phyloP scores from a whole-genome alignment of 345 rosid species.

The Dipteronia dyeriana region DNA sequence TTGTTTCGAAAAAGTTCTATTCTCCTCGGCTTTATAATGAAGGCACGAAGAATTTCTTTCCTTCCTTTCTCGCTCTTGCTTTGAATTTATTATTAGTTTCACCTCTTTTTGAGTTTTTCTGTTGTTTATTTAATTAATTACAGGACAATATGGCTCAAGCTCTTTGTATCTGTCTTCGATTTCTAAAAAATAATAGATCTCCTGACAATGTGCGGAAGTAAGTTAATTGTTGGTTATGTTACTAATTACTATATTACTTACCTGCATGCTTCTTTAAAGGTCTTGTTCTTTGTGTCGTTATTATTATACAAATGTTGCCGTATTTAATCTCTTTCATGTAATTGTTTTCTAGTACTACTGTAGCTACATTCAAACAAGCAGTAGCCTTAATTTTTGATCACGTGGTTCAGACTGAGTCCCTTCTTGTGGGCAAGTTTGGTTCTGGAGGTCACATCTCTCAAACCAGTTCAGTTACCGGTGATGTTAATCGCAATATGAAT shows the following conservation, averaged over 20 bases:
- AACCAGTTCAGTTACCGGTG: slow-evolving; percentile 78
- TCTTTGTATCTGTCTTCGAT: slow-evolving; percentile 90
- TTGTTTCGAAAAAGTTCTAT: too few species aligned
- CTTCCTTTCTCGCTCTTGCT: neutral
- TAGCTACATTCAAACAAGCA: slow-evolving; percentile 98
- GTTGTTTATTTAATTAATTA: slow-evolving; percentile 29
- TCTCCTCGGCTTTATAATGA: neutral
- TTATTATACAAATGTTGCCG: slow-evolving; percentile 24
- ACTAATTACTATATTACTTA: neutral
- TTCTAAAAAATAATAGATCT: slow-evolving; percentile 79
- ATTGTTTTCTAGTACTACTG: slow-evolving; percentile 78
- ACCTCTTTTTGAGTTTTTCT: neutral
- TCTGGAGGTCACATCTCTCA: slow-evolving; percentile 63
- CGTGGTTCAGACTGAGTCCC: slow-evolving; percentile 81
- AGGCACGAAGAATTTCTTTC: neutral
- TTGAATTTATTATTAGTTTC: neutral
- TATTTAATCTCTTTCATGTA: slow-evolving; percentile 19
- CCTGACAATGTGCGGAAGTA: slow-evolving; percentile 93
- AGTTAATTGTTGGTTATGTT: slow-evolving; percentile 31
- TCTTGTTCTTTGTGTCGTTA: slow-evolving; percentile 1
- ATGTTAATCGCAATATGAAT: slow-evolving; percentile 61
- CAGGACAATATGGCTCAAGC: slow-evolving; percentile 93
- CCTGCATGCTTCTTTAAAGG: slow-evolving; percentile 6
- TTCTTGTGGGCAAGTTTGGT: slow-evolving; percentile 61
- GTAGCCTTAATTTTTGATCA: slow-evolving; percentile 93